Evolutionary conservation across 2,329 filamentous ascomycete genomes (phyloP).

Genomic region (Emericellopsis cladophorae): DNA sequence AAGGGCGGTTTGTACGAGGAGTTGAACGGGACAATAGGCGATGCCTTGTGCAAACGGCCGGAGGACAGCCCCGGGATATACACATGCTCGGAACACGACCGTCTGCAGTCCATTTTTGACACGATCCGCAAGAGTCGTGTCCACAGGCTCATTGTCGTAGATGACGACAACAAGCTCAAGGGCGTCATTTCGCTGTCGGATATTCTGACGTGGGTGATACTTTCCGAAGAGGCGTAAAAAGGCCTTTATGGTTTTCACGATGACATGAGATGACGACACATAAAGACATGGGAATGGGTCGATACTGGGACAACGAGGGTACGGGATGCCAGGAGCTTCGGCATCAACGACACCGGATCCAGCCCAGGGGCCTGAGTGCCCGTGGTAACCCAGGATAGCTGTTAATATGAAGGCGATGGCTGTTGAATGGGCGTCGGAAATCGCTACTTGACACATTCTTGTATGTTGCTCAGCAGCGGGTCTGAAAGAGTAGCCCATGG

Average conservation of each 20-base stretch:
- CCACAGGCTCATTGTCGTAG: slow-evolving; percentile 83
- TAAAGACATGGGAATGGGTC: no score
- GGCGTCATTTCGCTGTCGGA: slow-evolving; percentile 91
- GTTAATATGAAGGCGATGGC: no score
- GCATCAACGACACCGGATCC: no score
- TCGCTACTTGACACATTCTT: no score
- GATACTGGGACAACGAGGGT: no score
- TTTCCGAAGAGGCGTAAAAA: slow-evolving; percentile 48
- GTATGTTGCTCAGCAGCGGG: no score
- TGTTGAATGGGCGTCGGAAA: no score
- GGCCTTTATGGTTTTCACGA: neutral
- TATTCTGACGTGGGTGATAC: slow-evolving; percentile 86
- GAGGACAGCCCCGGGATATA: slow-evolving; percentile 95
- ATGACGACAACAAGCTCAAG: slow-evolving; percentile 74
- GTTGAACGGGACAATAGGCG: slow-evolving; percentile 72
- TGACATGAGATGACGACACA: no score
- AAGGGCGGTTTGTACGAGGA: slow-evolving; percentile 91
- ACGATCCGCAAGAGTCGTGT: slow-evolving; percentile 92
- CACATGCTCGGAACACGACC: slow-evolving; percentile 83
- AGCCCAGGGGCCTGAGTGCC: no score
- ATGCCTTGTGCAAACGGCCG: slow-evolving; percentile 74
- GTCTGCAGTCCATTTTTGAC: slow-evolving; percentile 90
- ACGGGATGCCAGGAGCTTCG: no score
- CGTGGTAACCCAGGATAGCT: no score
- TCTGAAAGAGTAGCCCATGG: no score